These are phyloP conservation scores for Penicillium sp. DNA, from an alignment of 2,329 filamentous ascomycete species.

Conservation along the genomic window DNA sequence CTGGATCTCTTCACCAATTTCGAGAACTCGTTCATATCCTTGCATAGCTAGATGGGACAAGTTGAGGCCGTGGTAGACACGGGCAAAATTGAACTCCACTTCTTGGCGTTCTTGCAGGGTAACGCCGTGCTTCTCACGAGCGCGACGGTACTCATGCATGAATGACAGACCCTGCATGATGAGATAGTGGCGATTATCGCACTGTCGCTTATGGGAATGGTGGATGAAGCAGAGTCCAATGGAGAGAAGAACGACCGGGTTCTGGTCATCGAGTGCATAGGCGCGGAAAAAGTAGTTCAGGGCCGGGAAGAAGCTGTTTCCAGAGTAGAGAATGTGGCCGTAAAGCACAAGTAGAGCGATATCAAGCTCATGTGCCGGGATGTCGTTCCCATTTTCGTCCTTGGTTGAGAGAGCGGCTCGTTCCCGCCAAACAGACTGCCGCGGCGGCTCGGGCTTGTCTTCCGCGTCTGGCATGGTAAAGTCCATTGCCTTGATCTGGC, in stretches of 20 bases:
- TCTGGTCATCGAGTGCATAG: slow-evolving; percentile 70
- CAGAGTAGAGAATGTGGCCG: slow-evolving; percentile 83
- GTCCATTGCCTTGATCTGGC: slow-evolving; percentile 90
- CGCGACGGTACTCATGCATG: slow-evolving; percentile 70
- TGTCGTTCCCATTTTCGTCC: slow-evolving; percentile 39
- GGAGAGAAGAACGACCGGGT: slow-evolving; percentile 76
- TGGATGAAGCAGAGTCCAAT: slow-evolving; percentile 86
- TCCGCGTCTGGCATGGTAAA: slow-evolving; percentile 56
- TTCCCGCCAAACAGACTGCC: slow-evolving; percentile 48
- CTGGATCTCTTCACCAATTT: slow-evolving; percentile 52
- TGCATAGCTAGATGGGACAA: slow-evolving; percentile 71
- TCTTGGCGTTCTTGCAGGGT: slow-evolving; percentile 63
- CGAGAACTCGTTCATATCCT: slow-evolving; percentile 66
- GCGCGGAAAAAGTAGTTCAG: slow-evolving; percentile 86
- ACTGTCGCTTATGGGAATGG: slow-evolving; percentile 83
- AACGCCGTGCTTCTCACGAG: slow-evolving; percentile 52
- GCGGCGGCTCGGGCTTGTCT: slow-evolving; percentile 39
- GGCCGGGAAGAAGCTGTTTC: slow-evolving; percentile 79
- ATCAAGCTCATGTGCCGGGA: slow-evolving; percentile 61
- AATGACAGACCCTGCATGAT: slow-evolving; percentile 84
- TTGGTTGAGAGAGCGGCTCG: slow-evolving; percentile 44
- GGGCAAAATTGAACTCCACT: slow-evolving; percentile 77
- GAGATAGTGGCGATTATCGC: slow-evolving; percentile 85
- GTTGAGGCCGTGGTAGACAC: slow-evolving; percentile 75
- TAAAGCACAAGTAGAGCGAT: slow-evolving; percentile 83